Base-by-base conservation (phyloP, 306 rosid species). In the Quillaja saponaria region DNA sequence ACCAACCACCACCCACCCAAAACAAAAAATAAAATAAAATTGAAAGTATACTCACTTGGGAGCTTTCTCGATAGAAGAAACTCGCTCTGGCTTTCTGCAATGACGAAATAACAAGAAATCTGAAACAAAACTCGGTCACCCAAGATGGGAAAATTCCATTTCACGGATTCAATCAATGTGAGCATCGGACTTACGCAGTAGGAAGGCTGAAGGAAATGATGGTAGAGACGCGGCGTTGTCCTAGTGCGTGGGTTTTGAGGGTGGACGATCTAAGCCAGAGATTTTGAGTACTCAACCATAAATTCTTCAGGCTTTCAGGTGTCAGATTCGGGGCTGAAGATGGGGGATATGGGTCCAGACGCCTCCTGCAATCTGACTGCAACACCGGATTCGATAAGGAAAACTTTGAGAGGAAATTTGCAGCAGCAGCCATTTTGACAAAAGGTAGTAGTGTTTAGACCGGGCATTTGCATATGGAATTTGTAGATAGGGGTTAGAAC, bases 191-290 rank as follows among this genome's bases (percentile, higher is more conserved):
- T 80, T 81, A 90, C 95, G 83, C 78, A 2, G 79, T 87, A 18
- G 95, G 92, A 60, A 90, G 92, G 79, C 88, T 80, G 56, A 68
- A 39, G 48, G 87, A 70, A 64, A 77, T 76, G 28, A 75, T 62
- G 74, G 86, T 73, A 3, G 78, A n/a, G n/a, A n/a, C n/a, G n/a
- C n/a, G n/a, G n/a, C n/a, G n/a, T n/a, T n/a, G n/a, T n/a, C n/a
- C n/a, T n/a, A n/a, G n/a, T n/a, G n/a, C 44, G 11, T 55, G 75
- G n/a, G 62, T 47, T 46, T 61, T 60, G 66, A 83, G 41, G 58
- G 5, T 60, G 41, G 73, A 48, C 9, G 68, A 51, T 6, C 38
- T 73, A 34, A 82, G 74, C 48, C 75, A 61, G 46, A 77, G 12
- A 38, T 44, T 63, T n/a, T n/a, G n/a, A 46, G 81, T 42, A 16